Percentiles rank a stretch among this genome's conserved stretches.
Evolutionary conservation across 2,329 filamentous ascomycete species (phyloP).

Genomic region (Nothopassalora personata): DNA sequence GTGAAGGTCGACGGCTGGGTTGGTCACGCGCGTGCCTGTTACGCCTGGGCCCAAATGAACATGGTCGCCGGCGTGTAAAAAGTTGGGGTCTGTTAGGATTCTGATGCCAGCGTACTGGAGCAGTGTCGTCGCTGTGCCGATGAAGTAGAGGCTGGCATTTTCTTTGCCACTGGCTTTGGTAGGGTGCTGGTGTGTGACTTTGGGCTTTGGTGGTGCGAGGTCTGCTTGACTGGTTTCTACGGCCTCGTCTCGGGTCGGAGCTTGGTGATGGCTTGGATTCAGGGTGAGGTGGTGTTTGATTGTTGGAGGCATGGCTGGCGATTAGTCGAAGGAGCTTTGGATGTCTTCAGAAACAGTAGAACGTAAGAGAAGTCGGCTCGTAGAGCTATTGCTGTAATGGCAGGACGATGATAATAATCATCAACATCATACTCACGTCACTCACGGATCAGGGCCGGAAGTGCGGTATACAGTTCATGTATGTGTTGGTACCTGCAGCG

Average conservation of each 20-base stretch:
- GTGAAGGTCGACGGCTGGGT: constrained; percentile 57
- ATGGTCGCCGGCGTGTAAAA: constrained; percentile 61
- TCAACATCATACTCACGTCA: neutral
- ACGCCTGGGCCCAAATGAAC: constrained; percentile 63
- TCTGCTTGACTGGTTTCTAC: neutral
- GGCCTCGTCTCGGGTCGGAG: neutral
- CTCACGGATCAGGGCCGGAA: neutral
- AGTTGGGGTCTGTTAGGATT: constrained; percentile 57
- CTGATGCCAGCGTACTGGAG: constrained; percentile 36
- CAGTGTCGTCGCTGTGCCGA: constrained; percentile 28
- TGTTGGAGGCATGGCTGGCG: neutral
- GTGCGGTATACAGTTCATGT: neutral
- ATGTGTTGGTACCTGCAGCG: too few species aligned
- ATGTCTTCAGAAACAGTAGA: neutral
- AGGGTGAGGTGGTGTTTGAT: constrained; percentile 1
- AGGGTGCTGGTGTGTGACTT: constrained; percentile 43
- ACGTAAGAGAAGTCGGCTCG: too few species aligned
- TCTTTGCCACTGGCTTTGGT: constrained; percentile 31
- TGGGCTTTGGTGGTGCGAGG: constrained; percentile 35
- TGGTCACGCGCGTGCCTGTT: constrained; percentile 48
- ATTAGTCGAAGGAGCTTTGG: neutral
- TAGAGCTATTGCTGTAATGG: too few species aligned
- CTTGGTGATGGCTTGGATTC: neutral
- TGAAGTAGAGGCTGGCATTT: constrained; percentile 48
- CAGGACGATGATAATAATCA: neutral